Percentiles rank a stretch among this genome's conserved stretches.
These are phyloP conservation scores for Ceratobasidium sp. DNA, from an alignment of 1,284 basidiomycete species.

Conservation along the genomic window DNA sequence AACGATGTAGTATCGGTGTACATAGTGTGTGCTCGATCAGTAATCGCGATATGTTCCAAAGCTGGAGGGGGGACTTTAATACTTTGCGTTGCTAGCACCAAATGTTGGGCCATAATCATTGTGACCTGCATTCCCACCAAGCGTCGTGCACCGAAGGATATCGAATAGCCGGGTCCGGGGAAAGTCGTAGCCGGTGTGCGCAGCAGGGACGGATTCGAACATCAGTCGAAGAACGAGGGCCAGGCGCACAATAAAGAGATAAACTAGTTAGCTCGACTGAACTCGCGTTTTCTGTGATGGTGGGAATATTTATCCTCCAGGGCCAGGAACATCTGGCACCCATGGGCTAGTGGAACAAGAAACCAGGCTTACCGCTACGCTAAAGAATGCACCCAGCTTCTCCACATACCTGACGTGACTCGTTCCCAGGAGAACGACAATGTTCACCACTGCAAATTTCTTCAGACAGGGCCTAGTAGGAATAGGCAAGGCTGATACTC, in stretches of 20 bases:
- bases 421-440: slow-evolving; percentile 13
- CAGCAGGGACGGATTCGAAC: too few species aligned
- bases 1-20: slow-evolving; percentile 7
- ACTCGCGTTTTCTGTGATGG: too few species aligned
- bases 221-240: neutral
- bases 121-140: slow-evolving; percentile 1
- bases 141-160: neutral
- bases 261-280: too few species aligned
- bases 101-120: slow-evolving; percentile 31
- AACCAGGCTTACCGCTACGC: slow-evolving; percentile 29
- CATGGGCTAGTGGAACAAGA: neutral
- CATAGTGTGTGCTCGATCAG: slow-evolving; percentile 24
- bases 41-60: slow-evolving; percentile 28
- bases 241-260: neutral
- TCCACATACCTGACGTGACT: slow-evolving; percentile 33
- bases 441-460: slow-evolving; percentile 3
- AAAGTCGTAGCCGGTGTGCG: neutral
- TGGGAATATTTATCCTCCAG: neutral
- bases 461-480: neutral
- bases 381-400: slow-evolving; percentile 28
- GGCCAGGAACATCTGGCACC: neutral
- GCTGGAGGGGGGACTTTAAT: slow-evolving; percentile 28
- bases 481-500: neutral
- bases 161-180: too few species aligned
- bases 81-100: slow-evolving; percentile 34